phyloP scores from a whole-genome alignment of 345 rosid species.

The Xanthoceras sorbifolium region DNA sequence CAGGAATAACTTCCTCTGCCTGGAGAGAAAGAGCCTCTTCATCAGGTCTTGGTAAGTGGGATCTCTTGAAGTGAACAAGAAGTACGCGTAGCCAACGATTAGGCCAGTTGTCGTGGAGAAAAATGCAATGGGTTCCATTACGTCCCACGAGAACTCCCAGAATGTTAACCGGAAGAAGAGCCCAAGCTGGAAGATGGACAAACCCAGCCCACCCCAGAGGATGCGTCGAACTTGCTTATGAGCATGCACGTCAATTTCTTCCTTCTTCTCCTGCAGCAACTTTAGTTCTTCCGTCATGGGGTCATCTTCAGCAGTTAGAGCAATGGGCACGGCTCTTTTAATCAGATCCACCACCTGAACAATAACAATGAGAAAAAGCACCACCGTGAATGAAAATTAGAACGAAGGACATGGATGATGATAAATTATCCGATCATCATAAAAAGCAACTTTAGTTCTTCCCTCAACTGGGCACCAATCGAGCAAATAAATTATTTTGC shows the following conservation, averaged over 20 bases:
- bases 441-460: no score
- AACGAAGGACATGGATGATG: background rate
- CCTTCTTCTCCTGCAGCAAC: constrained; percentile 66
- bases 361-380: constrained; percentile 32
- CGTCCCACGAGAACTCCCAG: constrained; percentile 99
- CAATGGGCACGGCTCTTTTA: constrained; percentile 76
- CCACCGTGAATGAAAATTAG: background rate
- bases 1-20: constrained; percentile 80
- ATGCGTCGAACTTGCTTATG: constrained; percentile 80
- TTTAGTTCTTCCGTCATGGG: constrained; percentile 61
- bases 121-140: constrained; percentile 90
- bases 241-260: constrained; percentile 80
- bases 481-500: background rate
- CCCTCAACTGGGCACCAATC: background rate
- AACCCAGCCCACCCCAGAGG: constrained; percentile 72
- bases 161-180: constrained; percentile 83
- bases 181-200: constrained; percentile 53
- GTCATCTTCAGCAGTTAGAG: constrained; percentile 63
- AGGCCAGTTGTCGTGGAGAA: constrained; percentile 72
- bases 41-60: constrained; percentile 87
- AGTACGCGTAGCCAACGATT: constrained; percentile 84
- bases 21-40: constrained; percentile 84
- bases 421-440: no score
- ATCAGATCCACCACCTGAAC: constrained; percentile 83
- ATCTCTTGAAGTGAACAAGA: constrained; percentile 79